Conservation (phyloP, 768 basidiomycete species). For the Favolaschia claudopus region DNA sequence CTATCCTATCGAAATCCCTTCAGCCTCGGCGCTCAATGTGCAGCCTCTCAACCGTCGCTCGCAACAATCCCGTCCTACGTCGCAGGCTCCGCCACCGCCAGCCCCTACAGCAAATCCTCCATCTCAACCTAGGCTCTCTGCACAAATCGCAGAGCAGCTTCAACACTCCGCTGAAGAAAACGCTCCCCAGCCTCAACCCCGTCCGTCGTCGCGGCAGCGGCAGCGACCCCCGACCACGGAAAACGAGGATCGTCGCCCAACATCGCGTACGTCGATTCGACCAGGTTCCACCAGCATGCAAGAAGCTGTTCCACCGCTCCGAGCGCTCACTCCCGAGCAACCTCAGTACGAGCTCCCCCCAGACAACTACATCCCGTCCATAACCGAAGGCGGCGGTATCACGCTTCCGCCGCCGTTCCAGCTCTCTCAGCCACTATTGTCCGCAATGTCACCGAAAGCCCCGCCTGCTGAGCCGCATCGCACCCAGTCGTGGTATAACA, state of each 20-base stretch:
- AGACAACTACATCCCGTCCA: slow-evolving; percentile 29
- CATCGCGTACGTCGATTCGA: background rate
- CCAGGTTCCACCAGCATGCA: background rate
- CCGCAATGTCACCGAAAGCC: background rate
- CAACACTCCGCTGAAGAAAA: too few species aligned
- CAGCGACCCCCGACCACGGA: background rate
- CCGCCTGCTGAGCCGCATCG: background rate
- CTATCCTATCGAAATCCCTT: slow-evolving; percentile 23
- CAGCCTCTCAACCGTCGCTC: background rate
- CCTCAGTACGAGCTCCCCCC: slow-evolving; percentile 16
- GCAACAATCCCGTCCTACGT: background rate
- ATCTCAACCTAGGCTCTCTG: too few species aligned
- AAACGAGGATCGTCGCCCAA: too few species aligned
- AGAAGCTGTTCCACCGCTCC: background rate
- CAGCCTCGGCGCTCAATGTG: slow-evolving; percentile 19
- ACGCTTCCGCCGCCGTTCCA: slow-evolving; percentile 25
- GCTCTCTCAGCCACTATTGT: slow-evolving; percentile 14
- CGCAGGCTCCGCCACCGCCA: background rate
- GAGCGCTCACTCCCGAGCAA: background rate
- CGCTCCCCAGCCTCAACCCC: background rate
- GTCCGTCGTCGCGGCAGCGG: slow-evolving; percentile 1
- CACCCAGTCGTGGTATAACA: slow-evolving; percentile 13
- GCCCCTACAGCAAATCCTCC: background rate
- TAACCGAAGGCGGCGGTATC: slow-evolving; percentile 18
- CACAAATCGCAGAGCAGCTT: too few species aligned